Evolutionary conservation across 192 early-diverging fungal genomes (phyloP).

Genomic region (Umbelopsis vinacea): DNA sequence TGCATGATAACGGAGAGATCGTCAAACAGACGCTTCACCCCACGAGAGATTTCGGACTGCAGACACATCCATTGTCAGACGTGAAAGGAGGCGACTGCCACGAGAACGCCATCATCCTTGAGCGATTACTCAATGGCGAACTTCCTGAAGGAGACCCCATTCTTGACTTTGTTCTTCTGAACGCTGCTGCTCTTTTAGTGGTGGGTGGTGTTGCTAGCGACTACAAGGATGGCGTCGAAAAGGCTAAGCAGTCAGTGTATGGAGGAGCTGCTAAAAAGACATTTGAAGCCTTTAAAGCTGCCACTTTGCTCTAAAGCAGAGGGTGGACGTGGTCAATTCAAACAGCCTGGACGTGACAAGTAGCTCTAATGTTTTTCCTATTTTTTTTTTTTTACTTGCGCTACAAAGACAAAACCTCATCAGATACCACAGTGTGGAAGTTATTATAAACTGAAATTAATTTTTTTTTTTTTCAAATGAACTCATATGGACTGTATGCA

Average conservation of each 20-base stretch:
- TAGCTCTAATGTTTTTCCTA: too few relatives aligned
- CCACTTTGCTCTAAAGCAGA: slow-evolving; percentile 14
- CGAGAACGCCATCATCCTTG: slow-evolving; percentile 78
- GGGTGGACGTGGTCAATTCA: too few relatives aligned
- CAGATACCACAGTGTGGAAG: too few relatives aligned
- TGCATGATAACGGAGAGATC: slow-evolving; percentile 65
- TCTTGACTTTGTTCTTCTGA: slow-evolving; percentile 91
- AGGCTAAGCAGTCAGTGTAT: slow-evolving; percentile 76
- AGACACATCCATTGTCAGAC: slow-evolving; percentile 66
- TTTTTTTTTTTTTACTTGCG: too few relatives aligned
- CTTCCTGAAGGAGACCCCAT: slow-evolving; percentile 68
- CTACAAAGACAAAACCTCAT: too few relatives aligned
- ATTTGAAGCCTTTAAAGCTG: slow-evolving; percentile 68
- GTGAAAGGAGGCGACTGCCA: slow-evolving; percentile 73
- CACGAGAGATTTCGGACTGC: slow-evolving; percentile 82
- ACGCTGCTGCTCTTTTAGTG: slow-evolving; percentile 85
- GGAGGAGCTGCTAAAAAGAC: slow-evolving; percentile 68
- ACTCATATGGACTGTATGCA: too few relatives aligned
- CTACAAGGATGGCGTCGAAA: slow-evolving; percentile 75
- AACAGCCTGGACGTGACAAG: too few relatives aligned
- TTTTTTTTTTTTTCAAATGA: too few relatives aligned
- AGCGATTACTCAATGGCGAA: slow-evolving; percentile 66
- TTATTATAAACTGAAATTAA: too few relatives aligned
- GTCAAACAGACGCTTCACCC: slow-evolving; percentile 72
- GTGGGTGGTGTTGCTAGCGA: slow-evolving; percentile 75